A percentile compares a stretch with the other conserved stretches of the same genome.
phyloP scores from a whole-genome alignment of 495 filamentous ascomycete genomes.

The Penicillium longicatenatum region DNA sequence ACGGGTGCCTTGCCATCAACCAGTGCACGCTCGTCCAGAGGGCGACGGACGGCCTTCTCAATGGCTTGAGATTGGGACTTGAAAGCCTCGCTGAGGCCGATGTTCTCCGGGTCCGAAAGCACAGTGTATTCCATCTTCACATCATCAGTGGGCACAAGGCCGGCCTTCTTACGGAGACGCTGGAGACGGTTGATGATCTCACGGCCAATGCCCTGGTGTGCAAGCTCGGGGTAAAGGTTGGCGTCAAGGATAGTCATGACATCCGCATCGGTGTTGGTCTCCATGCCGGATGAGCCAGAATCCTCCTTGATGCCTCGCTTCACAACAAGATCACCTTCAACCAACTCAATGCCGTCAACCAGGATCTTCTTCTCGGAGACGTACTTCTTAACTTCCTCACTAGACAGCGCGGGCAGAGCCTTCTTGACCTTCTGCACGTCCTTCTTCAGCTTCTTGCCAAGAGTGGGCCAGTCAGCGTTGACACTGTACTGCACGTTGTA shows the following conservation, averaged over 20 bases:
- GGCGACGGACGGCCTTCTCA: constrained; percentile 77
- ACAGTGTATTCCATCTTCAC: constrained; percentile 83
- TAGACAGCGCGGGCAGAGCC: constrained; percentile 77
- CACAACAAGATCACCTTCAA: constrained; percentile 80
- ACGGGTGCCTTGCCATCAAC: constrained; percentile 63
- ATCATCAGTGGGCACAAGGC: constrained; percentile 78
- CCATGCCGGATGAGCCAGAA: constrained; percentile 66
- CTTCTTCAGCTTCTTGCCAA: constrained; percentile 97
- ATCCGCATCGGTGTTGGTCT: constrained; percentile 83
- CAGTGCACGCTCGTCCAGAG: constrained; percentile 71
- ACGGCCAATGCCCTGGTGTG: constrained; percentile 73
- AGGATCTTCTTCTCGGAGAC: constrained; percentile 67
- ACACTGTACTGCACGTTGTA: constrained; percentile 92
- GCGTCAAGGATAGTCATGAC: constrained; percentile 82
- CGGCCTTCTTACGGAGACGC: constrained; percentile 78
- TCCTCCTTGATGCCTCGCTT: constrained; percentile 75
- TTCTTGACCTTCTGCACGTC: constrained; percentile 89
- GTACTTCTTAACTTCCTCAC: constrained; percentile 75
- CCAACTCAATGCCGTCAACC: constrained; percentile 81
- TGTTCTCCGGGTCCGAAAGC: constrained; percentile 72
- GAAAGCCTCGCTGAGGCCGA: constrained; percentile 75
- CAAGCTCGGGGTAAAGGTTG: constrained; percentile 70
- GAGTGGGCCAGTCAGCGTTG: constrained; percentile 85
- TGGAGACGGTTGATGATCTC: constrained; percentile 86
- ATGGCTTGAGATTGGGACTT: constrained; percentile 65